Evolutionary conservation across 768 basidiomycete species (phyloP), one percentile per base, ranked within the genome.

Genomic region (Hericium alpestre): DNA sequence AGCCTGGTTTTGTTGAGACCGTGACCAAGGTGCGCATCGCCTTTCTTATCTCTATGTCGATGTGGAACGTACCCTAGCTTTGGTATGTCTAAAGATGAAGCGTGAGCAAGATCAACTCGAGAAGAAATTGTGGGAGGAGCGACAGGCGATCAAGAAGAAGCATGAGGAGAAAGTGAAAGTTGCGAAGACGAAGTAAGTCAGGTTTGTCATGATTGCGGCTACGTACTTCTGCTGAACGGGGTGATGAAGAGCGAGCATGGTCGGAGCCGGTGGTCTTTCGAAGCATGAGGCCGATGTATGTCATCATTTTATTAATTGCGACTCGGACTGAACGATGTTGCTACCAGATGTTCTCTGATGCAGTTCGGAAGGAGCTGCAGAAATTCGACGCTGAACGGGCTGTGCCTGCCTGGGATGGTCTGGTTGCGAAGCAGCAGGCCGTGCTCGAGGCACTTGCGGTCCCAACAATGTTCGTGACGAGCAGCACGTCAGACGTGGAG

Each of bases 91-190:
- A 20, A 64, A 90, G 90, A 72, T 93, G 64, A 86, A 81, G 68
- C 69, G 78, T 54, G 85, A 87, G 51, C 90, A 93, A 70, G 74
- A 82, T 56, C 73, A 74, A 22, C 72, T 91, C 38, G 90, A 93
- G 67, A 76, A 72, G 59, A 76, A 76, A 57, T 68, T 91, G 38
- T 90, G 80, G 82, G 75, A 80, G 57, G 87, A 87, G 61, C 76
- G 90, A 55, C 71, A 73, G 37, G 73, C 73, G 5, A 81, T 93
- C 57, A 76, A 80, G 55, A 72, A 70, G 58, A 83, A 81, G 63
- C 84, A 89, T 59, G 81, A 87, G 60, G 81, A 84, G 47, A 90
- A 82, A 69, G 78, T 89, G 59, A 81, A 83, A 61, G 73, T 83
- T 23, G 82, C 86, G 16, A 75, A 73, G 59, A 84, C 78, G 23